Evolutionary conservation across 345 rosid species (phyloP).

Genomic region (Triadica sebifera): DNA sequence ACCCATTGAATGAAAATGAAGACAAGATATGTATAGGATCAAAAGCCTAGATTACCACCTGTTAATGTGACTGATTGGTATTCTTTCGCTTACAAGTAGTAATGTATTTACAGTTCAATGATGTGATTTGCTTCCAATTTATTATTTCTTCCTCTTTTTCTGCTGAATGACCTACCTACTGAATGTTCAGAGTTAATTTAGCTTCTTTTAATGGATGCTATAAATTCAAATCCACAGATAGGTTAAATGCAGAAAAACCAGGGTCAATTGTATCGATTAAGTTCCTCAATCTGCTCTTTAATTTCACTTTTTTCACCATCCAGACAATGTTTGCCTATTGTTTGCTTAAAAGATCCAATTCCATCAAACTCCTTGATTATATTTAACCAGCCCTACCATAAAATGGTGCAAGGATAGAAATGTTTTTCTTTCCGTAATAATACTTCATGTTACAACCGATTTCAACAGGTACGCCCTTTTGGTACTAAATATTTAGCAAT

Average conservation of each 20-base stretch:
- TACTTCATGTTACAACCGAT: not conserved
- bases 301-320: not conserved
- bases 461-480: not conserved
- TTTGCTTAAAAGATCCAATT: not conserved
- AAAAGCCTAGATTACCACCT: not conserved
- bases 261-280: not conserved
- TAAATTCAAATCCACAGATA: not conserved
- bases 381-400: not conserved
- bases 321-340: not conserved
- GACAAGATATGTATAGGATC: not conserved
- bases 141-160: not conserved
- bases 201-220: not conserved
- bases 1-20: not conserved
- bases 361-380: not conserved
- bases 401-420: not conserved
- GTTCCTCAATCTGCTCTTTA: not conserved
- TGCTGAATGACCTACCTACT: not conserved
- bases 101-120: not conserved
- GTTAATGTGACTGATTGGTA: not conserved
- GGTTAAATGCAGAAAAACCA: too few relatives aligned
- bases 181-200: not conserved
- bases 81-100: not conserved
- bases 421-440: not conserved
- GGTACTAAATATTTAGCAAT: not conserved
- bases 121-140: not conserved